phyloP scores from a whole-genome alignment of 2,329 filamentous ascomycete genomes.

The Exutisphaerella laricina region DNA sequence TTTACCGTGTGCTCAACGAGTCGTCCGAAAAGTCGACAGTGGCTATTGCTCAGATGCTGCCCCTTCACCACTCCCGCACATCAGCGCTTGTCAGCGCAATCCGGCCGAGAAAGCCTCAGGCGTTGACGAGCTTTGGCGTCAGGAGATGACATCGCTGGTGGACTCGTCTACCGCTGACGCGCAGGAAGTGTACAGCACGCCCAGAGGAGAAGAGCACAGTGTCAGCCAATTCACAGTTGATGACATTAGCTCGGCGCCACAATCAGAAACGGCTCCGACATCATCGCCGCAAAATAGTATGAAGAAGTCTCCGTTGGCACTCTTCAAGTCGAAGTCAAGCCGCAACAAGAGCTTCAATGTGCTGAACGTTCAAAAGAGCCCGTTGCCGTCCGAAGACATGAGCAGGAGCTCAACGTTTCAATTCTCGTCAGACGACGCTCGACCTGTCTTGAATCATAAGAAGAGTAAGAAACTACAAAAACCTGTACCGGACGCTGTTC shows the following conservation, averaged over 20 bases:
- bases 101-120: neutral
- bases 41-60: constrained; percentile 33
- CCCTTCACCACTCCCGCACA: constrained; percentile 3
- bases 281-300: constrained; percentile 1
- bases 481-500: constrained; percentile 25
- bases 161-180: neutral
- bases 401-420: constrained; percentile 1
- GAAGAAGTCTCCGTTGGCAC: constrained; percentile 15
- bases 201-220: constrained; percentile 2
- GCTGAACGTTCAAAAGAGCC: constrained; percentile 3
- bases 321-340: constrained; percentile 8
- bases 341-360: constrained; percentile 6
- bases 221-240: constrained; percentile 23
- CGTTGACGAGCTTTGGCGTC: neutral
- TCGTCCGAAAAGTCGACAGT: constrained; percentile 28
- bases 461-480: constrained; percentile 31
- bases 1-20: too few relatives aligned
- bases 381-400: neutral
- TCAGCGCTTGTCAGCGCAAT: constrained; percentile 1
- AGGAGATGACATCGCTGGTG: neutral
- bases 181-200: neutral
- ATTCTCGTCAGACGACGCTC: constrained; percentile 3
- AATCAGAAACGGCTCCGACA: constrained; percentile 1
- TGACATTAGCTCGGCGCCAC: constrained; percentile 10
- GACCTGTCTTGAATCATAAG: constrained; percentile 10